Base-by-base conservation (phyloP, 768 basidiomycete species). In the Russula lepida region DNA sequence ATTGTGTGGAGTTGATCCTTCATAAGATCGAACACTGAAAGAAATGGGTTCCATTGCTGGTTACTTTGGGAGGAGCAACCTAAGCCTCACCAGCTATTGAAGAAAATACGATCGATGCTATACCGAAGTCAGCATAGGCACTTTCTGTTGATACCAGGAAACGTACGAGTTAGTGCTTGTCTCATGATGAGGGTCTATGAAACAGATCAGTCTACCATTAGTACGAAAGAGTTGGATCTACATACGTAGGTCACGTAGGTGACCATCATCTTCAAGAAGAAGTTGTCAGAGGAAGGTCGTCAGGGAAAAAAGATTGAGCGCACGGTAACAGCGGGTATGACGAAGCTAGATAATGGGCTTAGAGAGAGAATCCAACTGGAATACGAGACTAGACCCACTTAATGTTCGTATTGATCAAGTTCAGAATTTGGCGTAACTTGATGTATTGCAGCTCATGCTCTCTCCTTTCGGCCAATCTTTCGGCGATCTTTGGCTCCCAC, bases 401-500 rank as follows among this genome's bases (percentile, higher is more conserved):
- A 27, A 72, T 48, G 51, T 67, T 69, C 27, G 54, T 68, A 69
- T 74, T 72, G 63, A 73, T 51, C 30, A 78, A 63, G 21, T 59
- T 65, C 54, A 76, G 63, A 54, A 77, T 53, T 60, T 73, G 69
- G 50, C 74, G 68, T 56, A 70, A 70, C 67, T 69, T 72, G 61
- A 77, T 69, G 35, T 69, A 69, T 4, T 62, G 56, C 41, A 80
- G 67, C 66, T 80, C 78, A 7, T 69, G 68, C 41, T 75, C 75
- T 53, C 78, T 71, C 64, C 76, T 76, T 48, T 68, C 67, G 1
- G 56, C 63, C 25, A 68, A n/a, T n/a, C 57, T 58, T n/a, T 27
- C 75, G 19, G 75, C 58, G 50, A 77, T 76, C 64, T 78, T 78
- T 12, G 75, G 72, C 67, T 84, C 79, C 79, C 87, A 81, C 8